Conservation (phyloP, 148 eudicot species). For the Pouteria glomerata region DNA sequence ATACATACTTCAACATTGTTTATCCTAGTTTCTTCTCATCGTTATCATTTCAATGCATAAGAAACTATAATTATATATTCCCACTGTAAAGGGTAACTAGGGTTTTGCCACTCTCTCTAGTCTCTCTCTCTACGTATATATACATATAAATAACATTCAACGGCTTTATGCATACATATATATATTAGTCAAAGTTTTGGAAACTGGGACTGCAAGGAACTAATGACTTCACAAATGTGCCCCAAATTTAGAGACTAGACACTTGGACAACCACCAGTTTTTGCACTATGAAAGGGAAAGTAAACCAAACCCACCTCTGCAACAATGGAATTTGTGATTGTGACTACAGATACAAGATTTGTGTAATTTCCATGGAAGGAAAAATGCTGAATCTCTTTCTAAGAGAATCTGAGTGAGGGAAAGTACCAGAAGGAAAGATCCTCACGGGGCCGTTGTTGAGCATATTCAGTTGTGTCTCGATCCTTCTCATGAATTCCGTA, state of each 20-base stretch:
- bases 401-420: not conserved
- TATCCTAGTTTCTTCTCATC: too few relatives aligned
- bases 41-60: not conserved
- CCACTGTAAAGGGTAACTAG: slow-evolving; percentile 16
- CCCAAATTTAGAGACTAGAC: not conserved
- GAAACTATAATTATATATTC: slow-evolving; percentile 7
- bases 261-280: slow-evolving; percentile 7
- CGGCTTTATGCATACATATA: not conserved
- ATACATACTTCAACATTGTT: too few relatives aligned
- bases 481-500: slow-evolving; percentile 83
- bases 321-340: not conserved
- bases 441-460: slow-evolving; percentile 50
- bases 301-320: slow-evolving; percentile 1
- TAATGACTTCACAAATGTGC: too few relatives aligned
- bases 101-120: not conserved
- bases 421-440: slow-evolving; percentile 57
- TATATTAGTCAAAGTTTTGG: not conserved
- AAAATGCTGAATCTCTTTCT: too few relatives aligned
- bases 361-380: not conserved
- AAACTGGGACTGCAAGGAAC: slow-evolving; percentile 2
- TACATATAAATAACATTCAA: not conserved
- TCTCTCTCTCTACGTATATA: not conserved
- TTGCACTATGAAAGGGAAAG: not conserved
- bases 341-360: not conserved
- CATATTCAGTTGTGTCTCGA: slow-evolving; percentile 76